A percentile compares a stretch with the other conserved stretches of the same genome.
These are phyloP conservation scores for Hansfordia pulvinata DNA, from an alignment of 2,329 filamentous ascomycete genomes.

Conservation along the genomic window DNA sequence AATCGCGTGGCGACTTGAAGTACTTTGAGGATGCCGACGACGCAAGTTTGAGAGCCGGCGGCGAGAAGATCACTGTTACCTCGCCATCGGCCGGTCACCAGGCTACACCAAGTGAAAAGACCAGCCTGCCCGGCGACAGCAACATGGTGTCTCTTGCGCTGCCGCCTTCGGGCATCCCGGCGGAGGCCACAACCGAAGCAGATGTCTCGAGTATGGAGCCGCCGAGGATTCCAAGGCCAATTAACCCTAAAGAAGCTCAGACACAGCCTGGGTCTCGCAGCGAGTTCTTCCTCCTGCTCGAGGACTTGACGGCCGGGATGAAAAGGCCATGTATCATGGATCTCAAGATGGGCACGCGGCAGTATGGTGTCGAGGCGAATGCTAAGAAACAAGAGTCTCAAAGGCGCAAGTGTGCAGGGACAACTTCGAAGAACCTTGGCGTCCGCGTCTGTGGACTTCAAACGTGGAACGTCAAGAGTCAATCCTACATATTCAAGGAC, in stretches of 20 bases:
- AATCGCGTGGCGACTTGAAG: constrained; percentile 64
- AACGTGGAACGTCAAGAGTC: constrained; percentile 77
- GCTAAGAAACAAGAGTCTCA: constrained; percentile 91
- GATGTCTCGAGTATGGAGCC: constrained; percentile 23
- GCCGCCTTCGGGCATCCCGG: constrained; percentile 20
- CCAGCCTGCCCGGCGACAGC: constrained; percentile 5
- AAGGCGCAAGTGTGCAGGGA: constrained; percentile 80
- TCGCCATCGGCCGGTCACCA: constrained; percentile 5
- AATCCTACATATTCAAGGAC: constrained; percentile 89
- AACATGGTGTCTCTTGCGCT: constrained; percentile 4
- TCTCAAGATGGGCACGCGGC: constrained; percentile 95
- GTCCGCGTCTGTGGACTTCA: constrained; percentile 93
- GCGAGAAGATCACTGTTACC: constrained; percentile 33
- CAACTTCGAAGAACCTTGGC: constrained; percentile 81
- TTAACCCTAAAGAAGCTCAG: constrained; percentile 68
- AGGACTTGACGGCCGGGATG: constrained; percentile 95
- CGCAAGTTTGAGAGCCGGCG: constrained; percentile 61
- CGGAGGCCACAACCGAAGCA: constrained; percentile 18
- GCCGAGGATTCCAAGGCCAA: constrained; percentile 40
- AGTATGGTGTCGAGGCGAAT: constrained; percentile 85
- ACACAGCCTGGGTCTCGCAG: constrained; percentile 52
- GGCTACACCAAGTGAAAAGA: constrained; percentile 2
- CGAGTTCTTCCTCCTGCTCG: constrained; percentile 83
- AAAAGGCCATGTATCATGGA: constrained; percentile 93
- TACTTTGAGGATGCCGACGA: constrained; percentile 87